Percentiles rank a stretch among this genome's conserved stretches.
phyloP scores from a whole-genome alignment of 306 rosid species.

The Leucaena leucocephala region DNA sequence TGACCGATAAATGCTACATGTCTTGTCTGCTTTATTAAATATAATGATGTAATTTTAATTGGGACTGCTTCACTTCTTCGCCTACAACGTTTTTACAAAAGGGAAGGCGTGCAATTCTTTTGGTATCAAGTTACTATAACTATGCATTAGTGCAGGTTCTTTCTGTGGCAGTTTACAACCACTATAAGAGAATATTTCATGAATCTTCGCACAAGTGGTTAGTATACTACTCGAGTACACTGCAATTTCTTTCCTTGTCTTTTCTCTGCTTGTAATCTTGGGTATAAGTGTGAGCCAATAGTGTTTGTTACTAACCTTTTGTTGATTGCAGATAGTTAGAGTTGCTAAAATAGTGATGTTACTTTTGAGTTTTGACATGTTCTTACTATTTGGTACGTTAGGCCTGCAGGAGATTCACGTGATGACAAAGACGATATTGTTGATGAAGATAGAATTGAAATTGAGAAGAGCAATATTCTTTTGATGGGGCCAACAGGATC shows the following conservation, averaged over 20 bases:
- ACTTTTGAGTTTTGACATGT: conserved; percentile 33
- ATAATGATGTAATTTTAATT: not conserved
- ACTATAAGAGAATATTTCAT: conserved; percentile 79
- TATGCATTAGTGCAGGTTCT: conserved; percentile 64
- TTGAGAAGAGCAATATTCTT: conserved; percentile 97
- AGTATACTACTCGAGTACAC: conserved; percentile 41
- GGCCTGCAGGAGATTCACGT: conserved; percentile 81
- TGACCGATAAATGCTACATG: conserved; percentile 7
- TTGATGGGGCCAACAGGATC: conserved; percentile 99
- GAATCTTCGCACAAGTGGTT: conserved; percentile 71
- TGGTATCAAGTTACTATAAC: conserved; percentile 7
- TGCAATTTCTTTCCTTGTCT: not conserved
- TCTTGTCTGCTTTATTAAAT: not conserved
- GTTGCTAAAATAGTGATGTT: not conserved
- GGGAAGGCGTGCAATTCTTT: not conserved
- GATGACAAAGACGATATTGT: conserved; percentile 44
- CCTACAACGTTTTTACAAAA: not conserved
- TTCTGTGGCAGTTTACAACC: conserved; percentile 96
- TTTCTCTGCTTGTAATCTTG: not conserved
- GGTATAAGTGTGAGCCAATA: not conserved
- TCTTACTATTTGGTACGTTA: conserved; percentile 59
- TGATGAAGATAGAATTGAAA: conserved; percentile 86
- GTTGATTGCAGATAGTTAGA: not conserved
- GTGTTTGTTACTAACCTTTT: not conserved
- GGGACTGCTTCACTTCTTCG: not conserved